Conservation (phyloP, 1,284 basidiomycete species). For the Leucoagaricus sp. region DNA sequence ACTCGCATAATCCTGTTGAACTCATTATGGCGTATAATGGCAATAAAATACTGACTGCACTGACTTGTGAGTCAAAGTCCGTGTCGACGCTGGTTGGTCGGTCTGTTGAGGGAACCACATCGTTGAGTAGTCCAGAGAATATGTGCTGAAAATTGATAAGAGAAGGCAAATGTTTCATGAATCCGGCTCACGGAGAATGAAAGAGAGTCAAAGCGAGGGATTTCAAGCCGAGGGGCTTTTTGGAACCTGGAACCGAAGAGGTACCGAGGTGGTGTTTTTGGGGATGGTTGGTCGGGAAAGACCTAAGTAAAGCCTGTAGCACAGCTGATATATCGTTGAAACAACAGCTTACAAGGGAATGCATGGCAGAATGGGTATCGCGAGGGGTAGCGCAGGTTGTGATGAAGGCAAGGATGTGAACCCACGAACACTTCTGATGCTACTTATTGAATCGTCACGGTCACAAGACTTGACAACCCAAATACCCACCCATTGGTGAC, state of each 20-base stretch:
- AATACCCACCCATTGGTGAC: background rate
- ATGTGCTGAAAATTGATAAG: background rate
- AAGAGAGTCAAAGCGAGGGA: constrained; percentile 3
- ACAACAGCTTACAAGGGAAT: background rate
- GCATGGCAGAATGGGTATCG: background rate
- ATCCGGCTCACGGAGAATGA: constrained; percentile 3
- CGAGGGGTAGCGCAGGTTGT: constrained; percentile 2
- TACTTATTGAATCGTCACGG: background rate
- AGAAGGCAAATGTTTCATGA: too few relatives aligned
- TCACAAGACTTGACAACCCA: background rate
- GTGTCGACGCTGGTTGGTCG: background rate
- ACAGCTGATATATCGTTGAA: background rate
- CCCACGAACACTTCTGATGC: background rate
- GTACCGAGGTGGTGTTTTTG: background rate
- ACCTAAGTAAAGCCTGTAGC: background rate
- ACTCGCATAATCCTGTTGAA: background rate
- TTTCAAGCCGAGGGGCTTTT: constrained; percentile 4
- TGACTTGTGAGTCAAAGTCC: background rate
- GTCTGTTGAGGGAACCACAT: background rate
- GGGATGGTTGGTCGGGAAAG: background rate
- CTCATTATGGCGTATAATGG: background rate
- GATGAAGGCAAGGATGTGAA: background rate
- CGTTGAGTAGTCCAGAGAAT: background rate
- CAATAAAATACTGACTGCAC: background rate
- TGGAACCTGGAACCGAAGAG: background rate